Percentiles rank a stretch among this genome's conserved stretches.
Conservation (phyloP, 2,329 filamentous ascomycete genomes). For the Zalaria obscura region DNA sequence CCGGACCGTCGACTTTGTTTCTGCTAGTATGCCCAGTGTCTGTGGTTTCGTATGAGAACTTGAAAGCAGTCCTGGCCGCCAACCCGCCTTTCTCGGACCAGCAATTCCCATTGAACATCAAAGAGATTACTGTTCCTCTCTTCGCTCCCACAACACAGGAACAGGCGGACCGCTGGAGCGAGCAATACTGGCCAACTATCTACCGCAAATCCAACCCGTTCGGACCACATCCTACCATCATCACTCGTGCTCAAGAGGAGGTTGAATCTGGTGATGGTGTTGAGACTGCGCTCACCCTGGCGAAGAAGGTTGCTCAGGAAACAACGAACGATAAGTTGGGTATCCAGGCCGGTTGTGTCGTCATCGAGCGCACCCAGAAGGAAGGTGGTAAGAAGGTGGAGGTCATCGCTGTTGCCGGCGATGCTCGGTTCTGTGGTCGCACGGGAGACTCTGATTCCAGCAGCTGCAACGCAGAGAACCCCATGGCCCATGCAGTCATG, state of each 20-base stretch:
- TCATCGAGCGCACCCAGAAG: constrained; percentile 47
- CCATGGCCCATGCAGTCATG: constrained; percentile 65
- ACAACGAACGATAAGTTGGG: constrained; percentile 45
- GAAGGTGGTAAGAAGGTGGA: constrained; percentile 27
- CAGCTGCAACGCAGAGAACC: constrained; percentile 34
- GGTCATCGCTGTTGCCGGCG: constrained; percentile 60
- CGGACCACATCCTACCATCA: constrained; percentile 65
- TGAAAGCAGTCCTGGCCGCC: constrained; percentile 27
- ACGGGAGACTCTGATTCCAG: constrained; percentile 22
- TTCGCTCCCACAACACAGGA: constrained; percentile 61
- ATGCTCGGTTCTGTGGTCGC: constrained; percentile 47
- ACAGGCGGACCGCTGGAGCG: constrained; percentile 61
- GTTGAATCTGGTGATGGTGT: constrained; percentile 44
- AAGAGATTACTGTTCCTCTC: constrained; percentile 53
- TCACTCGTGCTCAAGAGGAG: constrained; percentile 55
- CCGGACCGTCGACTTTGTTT: constrained; percentile 25
- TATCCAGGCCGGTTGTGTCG: constrained; percentile 58
- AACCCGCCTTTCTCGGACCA: constrained; percentile 25
- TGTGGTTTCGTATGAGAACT: constrained; percentile 38
- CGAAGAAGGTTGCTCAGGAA: constrained; percentile 48
- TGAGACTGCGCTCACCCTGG: constrained; percentile 46
- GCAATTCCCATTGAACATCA: constrained; percentile 37
- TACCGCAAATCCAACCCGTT: constrained; percentile 82
- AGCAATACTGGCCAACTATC: constrained; percentile 68
- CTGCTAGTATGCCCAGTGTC: constrained; percentile 38